phyloP scores from a whole-genome alignment of 257 asterid species.

The Plantago elongata region DNA sequence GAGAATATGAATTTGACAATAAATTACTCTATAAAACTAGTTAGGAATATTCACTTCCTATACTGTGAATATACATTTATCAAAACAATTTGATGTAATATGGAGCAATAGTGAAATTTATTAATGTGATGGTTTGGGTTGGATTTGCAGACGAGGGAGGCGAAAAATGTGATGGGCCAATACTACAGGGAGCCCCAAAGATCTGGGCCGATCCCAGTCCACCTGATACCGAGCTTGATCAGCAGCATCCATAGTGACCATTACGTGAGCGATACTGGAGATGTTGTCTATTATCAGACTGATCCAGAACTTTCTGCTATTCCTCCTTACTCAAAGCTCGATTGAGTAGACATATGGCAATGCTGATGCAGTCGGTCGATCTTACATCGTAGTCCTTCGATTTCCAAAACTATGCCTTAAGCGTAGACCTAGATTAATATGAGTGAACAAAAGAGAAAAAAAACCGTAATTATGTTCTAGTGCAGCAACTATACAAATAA shows the following conservation, averaged over 20 bases:
- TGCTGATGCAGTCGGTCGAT: neutral
- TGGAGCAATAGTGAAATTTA: neutral
- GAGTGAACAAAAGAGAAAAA: too few relatives aligned
- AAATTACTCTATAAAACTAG: too few relatives aligned
- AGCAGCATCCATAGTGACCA: slow-evolving; percentile 59
- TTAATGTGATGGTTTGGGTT: neutral
- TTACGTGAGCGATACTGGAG: slow-evolving; percentile 70
- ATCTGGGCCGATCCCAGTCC: slow-evolving; percentile 66
- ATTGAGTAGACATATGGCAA: slow-evolving; percentile 4
- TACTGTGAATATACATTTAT: too few relatives aligned
- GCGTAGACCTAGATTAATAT: too few relatives aligned
- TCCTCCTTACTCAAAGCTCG: slow-evolving; percentile 12
- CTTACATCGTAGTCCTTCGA: too few relatives aligned
- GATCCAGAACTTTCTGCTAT: slow-evolving; percentile 29
- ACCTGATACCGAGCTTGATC: slow-evolving; percentile 42
- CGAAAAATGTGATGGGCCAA: slow-evolving; percentile 56
- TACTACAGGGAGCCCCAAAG: slow-evolving; percentile 77
- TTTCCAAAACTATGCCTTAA: too few relatives aligned
- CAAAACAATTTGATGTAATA: too few relatives aligned
- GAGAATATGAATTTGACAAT: too few relatives aligned
- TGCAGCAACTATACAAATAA: neutral
- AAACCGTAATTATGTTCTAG: neutral
- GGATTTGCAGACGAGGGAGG: slow-evolving; percentile 58
- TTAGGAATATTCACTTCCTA: too few relatives aligned
- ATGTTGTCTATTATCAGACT: slow-evolving; percentile 66